Evolutionary conservation across 2,329 filamentous ascomycete species (phyloP), one percentile per base, ranked within the genome.

Genomic region (Hymenoscyphus fructigenus): DNA sequence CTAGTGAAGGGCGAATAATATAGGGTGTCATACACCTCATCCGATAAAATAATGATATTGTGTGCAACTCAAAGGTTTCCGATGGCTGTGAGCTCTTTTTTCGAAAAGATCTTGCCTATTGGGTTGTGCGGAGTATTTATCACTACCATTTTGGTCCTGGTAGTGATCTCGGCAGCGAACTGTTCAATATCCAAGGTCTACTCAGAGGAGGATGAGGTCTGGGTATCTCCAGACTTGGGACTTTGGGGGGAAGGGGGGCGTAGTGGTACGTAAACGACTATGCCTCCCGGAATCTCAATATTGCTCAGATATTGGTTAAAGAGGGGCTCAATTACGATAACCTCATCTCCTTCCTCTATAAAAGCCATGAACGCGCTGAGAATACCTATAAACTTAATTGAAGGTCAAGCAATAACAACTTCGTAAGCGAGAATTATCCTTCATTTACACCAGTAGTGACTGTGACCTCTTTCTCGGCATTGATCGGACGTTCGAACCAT

Each of bases 251-350:
- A n/a, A n/a, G n/a, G 95, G 29, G 95, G 94, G 67, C 95, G 91
- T 76, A 99, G 83, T n/a, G 95, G 93, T 28, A 98, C 94, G 76
- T 97, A 98, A 72, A 94, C 90, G 69, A 98, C 92, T 76, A 90
- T 96, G 70, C 95, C 95, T 60, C 95, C 95, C 0, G 95, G 89
- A 93, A 99, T 98, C 78, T 97, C 91, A 69, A 99, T 98, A 79
- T 99, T 99, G 82, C 90, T 93, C 71, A 99, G 96, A 77, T 98
- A 96, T 72, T 99, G 95, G 79, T 99, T 95, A 76, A 98, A 99
- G 80, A 97, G 98, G 14, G 95, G 95, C 81, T 99, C 95, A 76
- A 99, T 97, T 63, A 99, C 86, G 70, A 99, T 97, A 69, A 97
- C 95, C 78, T 99, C 95, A 75, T 99, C 95, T 14, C 92, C 95